Percentiles rank a stretch among this genome's conserved stretches.
Conservation (phyloP, 208 protist genomes). For the Trypanosoma vivax region DNA sequence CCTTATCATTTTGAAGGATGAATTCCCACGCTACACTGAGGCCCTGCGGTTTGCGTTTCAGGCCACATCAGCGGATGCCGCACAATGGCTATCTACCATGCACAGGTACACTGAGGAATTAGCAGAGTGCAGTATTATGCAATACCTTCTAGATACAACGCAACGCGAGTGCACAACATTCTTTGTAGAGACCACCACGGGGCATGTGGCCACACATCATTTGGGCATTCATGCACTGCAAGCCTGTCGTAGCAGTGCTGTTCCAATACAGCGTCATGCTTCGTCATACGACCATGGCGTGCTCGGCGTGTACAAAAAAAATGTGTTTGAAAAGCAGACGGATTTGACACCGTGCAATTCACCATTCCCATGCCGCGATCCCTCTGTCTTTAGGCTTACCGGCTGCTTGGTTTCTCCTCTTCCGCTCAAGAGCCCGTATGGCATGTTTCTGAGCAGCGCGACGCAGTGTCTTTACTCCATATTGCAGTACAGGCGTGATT, state of each 20-base stretch:
- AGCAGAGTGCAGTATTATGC: constrained; percentile 74
- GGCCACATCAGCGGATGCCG: constrained; percentile 32
- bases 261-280: background rate
- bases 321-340: background rate
- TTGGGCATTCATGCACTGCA: constrained; percentile 63
- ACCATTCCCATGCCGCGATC: constrained; percentile 65
- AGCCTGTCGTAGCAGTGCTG: background rate
- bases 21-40: constrained; percentile 33
- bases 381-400: constrained; percentile 67
- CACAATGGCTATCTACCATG: constrained; percentile 49
- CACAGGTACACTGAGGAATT: constrained; percentile 60
- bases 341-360: constrained; percentile 15
- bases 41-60: constrained; percentile 43
- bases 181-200: constrained; percentile 60
- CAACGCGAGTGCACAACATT: constrained; percentile 49
- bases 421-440: constrained; percentile 48
- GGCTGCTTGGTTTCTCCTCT: constrained; percentile 40
- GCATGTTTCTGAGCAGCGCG: constrained; percentile 45
- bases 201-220: constrained; percentile 63
- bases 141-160: constrained; percentile 67
- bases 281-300: background rate
- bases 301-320: background rate
- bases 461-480: constrained; percentile 43
- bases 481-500: constrained; percentile 56
- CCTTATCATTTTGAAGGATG: constrained; percentile 30